phyloP scores from a whole-genome alignment of 139 green algal genomes.

The Tetradesmus lagerheimii region DNA sequence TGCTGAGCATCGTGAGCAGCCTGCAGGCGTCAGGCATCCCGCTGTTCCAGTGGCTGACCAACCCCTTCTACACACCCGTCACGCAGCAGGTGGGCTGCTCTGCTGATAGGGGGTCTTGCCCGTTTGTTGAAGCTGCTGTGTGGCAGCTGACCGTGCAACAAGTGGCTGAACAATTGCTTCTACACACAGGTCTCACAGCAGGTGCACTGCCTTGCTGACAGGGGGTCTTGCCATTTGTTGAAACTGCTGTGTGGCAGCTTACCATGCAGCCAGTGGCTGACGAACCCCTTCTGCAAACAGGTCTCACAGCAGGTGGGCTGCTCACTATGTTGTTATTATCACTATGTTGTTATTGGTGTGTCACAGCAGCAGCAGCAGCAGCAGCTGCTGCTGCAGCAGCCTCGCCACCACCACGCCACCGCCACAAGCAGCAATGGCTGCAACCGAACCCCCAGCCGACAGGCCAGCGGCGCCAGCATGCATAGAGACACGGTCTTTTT shows the following conservation, averaged over 20 bases:
- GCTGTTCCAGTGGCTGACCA: constrained; percentile 69
- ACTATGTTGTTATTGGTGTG: too few species aligned
- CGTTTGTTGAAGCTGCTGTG: background rate
- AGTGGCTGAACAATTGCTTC: background rate
- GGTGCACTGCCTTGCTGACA: background rate
- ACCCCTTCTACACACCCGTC: constrained; percentile 55
- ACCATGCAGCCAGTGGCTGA: background rate
- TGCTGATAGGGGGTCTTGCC: background rate
- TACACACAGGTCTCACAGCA: background rate
- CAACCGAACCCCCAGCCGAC: too few species aligned
- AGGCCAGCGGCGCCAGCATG: too few species aligned
- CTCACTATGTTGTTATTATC: too few species aligned
- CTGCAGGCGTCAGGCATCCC: constrained; percentile 71
- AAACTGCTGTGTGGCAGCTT: background rate
- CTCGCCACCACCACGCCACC: too few species aligned
- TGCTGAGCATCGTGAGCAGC: constrained; percentile 68
- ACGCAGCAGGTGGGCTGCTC: constrained; percentile 43
- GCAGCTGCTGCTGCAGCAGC: background rate
- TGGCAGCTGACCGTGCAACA: background rate
- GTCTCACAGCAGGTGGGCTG: too few species aligned
- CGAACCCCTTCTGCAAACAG: too few species aligned
- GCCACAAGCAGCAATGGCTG: too few species aligned
- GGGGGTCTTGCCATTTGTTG: too few species aligned
- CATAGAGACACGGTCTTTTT: too few species aligned
- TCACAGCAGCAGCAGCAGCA: too few species aligned